phyloP scores from a whole-genome alignment of 2,329 filamentous ascomycete species.

The Grosmannia huntii region DNA sequence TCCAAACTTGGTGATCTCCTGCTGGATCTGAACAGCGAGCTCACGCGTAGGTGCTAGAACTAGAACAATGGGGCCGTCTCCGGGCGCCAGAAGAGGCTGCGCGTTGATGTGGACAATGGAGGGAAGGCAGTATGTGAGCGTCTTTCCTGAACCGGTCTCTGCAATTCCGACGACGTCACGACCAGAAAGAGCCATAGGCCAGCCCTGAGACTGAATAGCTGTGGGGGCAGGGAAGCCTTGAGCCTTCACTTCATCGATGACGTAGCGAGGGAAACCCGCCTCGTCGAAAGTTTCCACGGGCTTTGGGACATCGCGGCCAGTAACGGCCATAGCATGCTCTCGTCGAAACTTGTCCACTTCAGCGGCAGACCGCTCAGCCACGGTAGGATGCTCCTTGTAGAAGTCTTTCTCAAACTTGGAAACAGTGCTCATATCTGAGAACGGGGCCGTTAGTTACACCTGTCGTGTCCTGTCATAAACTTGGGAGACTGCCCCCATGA shows the following conservation, averaged over 20 bases:
- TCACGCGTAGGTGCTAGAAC: constrained; percentile 95
- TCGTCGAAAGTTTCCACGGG: constrained; percentile 97
- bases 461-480: not conserved
- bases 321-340: constrained; percentile 71
- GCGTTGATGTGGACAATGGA: constrained; percentile 99
- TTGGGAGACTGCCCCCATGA: not conserved
- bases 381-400: constrained; percentile 87
- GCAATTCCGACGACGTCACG: constrained; percentile 98
- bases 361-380: constrained; percentile 57
- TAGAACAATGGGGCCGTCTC: constrained; percentile 91
- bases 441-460: not conserved
- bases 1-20: constrained; percentile 97
- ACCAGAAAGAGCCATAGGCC: constrained; percentile 97
- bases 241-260: constrained; percentile 97
- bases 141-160: constrained; percentile 98
- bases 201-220: constrained; percentile 94
- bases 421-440: constrained; percentile 58
- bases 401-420: constrained; percentile 99
- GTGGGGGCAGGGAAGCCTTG: constrained; percentile 92
- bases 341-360: constrained; percentile 85
- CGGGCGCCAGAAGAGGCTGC: constrained; percentile 86
- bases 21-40: constrained; percentile 94
- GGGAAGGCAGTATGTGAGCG: constrained; percentile 92
- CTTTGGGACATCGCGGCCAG: constrained; percentile 72
- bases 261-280: constrained; percentile 90